phyloP scores from a whole-genome alignment of 345 rosid genomes.

The Bruguiera parviflora region DNA sequence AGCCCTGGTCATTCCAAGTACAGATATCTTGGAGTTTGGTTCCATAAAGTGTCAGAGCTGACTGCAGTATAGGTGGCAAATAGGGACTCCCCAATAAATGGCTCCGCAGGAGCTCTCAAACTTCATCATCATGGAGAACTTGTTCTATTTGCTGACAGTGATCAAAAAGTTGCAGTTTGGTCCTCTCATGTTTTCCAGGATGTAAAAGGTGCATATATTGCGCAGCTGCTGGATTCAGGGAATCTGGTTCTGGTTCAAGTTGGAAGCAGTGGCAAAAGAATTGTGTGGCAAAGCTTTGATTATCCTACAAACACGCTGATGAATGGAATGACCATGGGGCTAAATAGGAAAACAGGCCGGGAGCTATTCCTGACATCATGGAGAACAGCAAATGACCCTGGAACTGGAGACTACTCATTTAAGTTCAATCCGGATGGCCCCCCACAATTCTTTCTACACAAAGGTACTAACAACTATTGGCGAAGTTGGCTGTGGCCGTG shows the following conservation, averaged over 20 bases:
- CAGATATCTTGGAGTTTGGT: no score
- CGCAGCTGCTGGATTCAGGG: conserved; percentile 21
- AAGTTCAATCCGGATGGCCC: conserved; percentile 13
- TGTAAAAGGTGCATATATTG: not conserved
- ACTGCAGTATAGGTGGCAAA: no score
- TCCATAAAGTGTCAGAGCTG: no score
- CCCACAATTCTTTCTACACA: conserved; percentile 2
- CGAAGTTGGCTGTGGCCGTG: conserved; percentile 17
- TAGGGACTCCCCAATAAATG: conserved; percentile 6
- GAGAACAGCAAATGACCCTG: conserved; percentile 26
- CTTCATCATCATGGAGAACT: no score
- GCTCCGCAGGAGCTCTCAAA: no score
- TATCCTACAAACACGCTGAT: conserved; percentile 23
- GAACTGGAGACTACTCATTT: conserved; percentile 2
- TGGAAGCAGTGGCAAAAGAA: not conserved
- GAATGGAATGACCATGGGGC: conserved; percentile 19
- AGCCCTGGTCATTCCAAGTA: no score
- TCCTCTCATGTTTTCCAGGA: not conserved
- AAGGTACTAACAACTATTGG: not conserved
- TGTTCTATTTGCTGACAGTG: not conserved
- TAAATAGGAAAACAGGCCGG: conserved; percentile 17
- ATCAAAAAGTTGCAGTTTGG: no score
- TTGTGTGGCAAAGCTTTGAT: conserved; percentile 40
- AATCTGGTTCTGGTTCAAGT: conserved; percentile 10
- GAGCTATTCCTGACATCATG: conserved; percentile 20